Evolutionary conservation across 192 early-diverging fungal species (phyloP).

Genomic region (Coemansia sp.): DNA sequence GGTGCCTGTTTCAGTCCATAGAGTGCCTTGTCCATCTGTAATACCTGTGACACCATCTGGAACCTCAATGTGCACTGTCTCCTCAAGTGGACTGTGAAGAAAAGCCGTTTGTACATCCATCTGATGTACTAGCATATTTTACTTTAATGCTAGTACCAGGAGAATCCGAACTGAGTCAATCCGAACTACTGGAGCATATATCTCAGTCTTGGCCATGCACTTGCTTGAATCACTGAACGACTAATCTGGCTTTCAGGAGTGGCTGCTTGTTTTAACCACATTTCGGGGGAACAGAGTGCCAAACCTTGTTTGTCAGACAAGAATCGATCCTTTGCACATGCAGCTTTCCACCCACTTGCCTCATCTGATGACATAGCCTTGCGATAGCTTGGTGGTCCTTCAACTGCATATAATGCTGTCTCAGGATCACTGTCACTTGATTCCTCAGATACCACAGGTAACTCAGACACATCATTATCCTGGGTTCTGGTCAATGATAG

Average conservation of each 20-base stretch:
- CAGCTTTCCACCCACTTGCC: not conserved
- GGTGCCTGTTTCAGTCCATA: constrained; percentile 19
- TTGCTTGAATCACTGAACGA: not conserved
- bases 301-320: not conserved
- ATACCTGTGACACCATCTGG: constrained; percentile 8
- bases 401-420: not conserved
- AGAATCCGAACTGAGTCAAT: not conserved
- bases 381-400: not conserved
- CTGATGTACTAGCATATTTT: constrained; percentile 2
- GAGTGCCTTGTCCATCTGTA: not conserved
- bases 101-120: constrained; percentile 30
- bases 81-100: constrained; percentile 10
- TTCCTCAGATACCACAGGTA: too few species aligned
- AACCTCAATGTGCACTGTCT: constrained; percentile 10
- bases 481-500: too few species aligned
- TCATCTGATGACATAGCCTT: not conserved
- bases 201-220: not conserved
- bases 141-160: not conserved
- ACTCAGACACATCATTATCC: too few species aligned
- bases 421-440: not conserved
- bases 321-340: not conserved
- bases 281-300: not conserved
- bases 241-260: not conserved
- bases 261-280: not conserved
- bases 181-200: not conserved